phyloP scores from a whole-genome alignment of 2,329 filamentous ascomycete genomes.

The Periconia sp. region DNA sequence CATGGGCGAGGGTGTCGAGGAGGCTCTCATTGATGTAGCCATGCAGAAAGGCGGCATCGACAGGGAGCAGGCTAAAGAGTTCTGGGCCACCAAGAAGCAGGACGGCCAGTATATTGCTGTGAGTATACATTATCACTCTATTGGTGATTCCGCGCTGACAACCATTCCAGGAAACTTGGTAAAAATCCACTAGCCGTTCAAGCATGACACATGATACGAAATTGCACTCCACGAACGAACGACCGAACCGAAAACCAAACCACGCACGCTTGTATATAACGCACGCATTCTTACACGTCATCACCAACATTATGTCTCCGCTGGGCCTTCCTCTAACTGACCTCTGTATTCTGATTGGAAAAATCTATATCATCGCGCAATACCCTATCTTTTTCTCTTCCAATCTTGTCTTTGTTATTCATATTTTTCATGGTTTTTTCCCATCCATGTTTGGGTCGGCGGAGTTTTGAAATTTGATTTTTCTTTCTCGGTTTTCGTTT shows the following conservation, averaged over 20 bases:
- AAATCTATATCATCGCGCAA: background rate
- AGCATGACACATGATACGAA: too few relatives aligned
- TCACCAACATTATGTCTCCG: too few relatives aligned
- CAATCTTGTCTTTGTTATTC: too few relatives aligned
- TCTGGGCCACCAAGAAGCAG: conserved; percentile 90
- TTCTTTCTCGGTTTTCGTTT: too few relatives aligned
- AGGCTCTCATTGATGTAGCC: conserved; percentile 82
- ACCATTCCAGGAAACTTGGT: conserved; percentile 11
- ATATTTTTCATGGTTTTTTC: too few relatives aligned
- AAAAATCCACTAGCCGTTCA: background rate
- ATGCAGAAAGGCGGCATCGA: conserved; percentile 91
- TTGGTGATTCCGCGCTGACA: background rate
- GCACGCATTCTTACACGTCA: too few relatives aligned
- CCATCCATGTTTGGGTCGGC: too few relatives aligned
- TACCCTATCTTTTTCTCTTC: too few relatives aligned
- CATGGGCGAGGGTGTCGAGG: conserved; percentile 96
- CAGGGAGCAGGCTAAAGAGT: conserved; percentile 76
- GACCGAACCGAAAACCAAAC: too few relatives aligned
- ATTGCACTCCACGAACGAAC: too few relatives aligned
- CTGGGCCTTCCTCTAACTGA: background rate
- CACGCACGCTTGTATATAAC: too few relatives aligned
- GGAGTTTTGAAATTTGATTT: too few relatives aligned
- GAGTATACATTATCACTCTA: conserved; percentile 19
- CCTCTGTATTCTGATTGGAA: background rate
- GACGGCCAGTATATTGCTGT: conserved; percentile 93